phyloP scores from a whole-genome alignment of 139 green algal genomes.

The Coccomyxa sp. region DNA sequence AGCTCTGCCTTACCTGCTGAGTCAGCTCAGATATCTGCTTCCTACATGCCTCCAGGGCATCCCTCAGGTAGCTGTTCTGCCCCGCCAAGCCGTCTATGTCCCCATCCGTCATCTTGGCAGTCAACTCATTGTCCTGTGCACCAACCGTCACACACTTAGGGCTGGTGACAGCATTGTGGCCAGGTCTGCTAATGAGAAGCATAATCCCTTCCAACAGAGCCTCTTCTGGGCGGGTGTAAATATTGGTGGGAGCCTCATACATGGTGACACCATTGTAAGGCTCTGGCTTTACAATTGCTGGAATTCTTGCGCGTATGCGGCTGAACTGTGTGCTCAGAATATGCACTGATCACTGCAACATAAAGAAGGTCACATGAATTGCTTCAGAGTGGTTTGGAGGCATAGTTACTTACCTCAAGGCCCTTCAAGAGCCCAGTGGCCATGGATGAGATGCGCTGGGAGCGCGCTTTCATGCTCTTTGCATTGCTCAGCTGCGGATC shows the following conservation, averaged over 20 bases:
- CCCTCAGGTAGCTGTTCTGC: slow-evolving; percentile 9
- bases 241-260: no score
- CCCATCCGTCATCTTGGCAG: not conserved
- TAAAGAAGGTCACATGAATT: not conserved
- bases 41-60: slow-evolving; percentile 12
- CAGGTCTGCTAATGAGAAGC: no score
- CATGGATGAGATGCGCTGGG: not conserved
- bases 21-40: slow-evolving; percentile 8
- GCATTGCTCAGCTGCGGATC: not conserved
- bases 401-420: not conserved
- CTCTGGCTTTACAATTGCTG: no score
- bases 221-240: no score
- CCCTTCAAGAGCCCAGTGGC: not conserved
- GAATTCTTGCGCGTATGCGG: no score
- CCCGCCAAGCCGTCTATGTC: not conserved
- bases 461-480: not conserved
- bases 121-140: not conserved
- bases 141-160: no score
- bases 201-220: no score
- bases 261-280: no score
- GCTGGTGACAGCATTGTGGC: no score
- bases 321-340: no score
- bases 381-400: not conserved
- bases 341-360: no score
- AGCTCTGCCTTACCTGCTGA: not conserved